Evolutionary conservation across 2,329 filamentous ascomycete genomes (phyloP).

Genomic region (Monilinia fructicola): DNA sequence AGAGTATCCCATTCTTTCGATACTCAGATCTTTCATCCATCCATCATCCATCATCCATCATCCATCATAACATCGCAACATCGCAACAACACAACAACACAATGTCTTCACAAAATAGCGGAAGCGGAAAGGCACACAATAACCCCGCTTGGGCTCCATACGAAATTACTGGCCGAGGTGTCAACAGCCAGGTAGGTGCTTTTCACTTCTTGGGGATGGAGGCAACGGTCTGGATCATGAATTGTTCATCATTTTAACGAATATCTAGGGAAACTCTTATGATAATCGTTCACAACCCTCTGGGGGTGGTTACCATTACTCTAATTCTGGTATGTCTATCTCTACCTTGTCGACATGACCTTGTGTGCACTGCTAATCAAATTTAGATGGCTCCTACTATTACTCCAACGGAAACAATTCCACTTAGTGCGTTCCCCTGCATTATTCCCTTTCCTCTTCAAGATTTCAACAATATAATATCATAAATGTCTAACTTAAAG

Average conservation of each 20-base stretch:
- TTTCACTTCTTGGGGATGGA: neutral
- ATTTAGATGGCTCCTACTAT: conserved; percentile 64
- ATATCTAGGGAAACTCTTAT: neutral
- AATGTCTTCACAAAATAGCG: too few relatives aligned
- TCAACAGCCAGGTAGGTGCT: neutral
- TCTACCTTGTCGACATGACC: conserved; percentile 47
- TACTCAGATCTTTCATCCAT: too few relatives aligned
- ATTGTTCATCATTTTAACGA: neutral
- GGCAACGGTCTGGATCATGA: too few relatives aligned
- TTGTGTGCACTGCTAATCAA: too few relatives aligned
- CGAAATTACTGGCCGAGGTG: neutral
- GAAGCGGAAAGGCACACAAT: neutral
- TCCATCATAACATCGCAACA: too few relatives aligned
- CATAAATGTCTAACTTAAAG: too few relatives aligned
- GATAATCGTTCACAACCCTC: neutral
- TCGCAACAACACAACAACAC: too few relatives aligned
- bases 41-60: too few relatives aligned
- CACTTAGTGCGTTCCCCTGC: conserved; percentile 48
- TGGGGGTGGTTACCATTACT: neutral
- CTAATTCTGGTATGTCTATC: conserved; percentile 48
- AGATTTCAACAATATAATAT: too few relatives aligned
- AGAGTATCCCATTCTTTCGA: too few relatives aligned
- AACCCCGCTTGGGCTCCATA: neutral
- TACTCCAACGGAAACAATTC: conserved; percentile 69
- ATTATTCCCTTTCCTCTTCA: too few relatives aligned